Evolutionary conservation across 495 filamentous ascomycete genomes (phyloP).

Genomic region (Talaromyces ruber): DNA sequence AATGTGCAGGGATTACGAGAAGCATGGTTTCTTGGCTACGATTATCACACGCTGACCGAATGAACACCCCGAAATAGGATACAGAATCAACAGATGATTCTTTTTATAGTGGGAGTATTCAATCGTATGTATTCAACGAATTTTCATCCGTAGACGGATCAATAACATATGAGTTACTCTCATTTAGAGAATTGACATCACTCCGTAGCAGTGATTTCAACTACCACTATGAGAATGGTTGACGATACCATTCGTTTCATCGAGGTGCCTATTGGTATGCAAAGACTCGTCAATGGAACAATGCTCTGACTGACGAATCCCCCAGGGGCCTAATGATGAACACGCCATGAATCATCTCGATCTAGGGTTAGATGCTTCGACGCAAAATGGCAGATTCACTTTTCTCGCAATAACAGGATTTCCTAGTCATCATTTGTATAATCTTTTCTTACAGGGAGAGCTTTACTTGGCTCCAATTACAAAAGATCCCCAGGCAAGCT

Average conservation of each 20-base stretch:
- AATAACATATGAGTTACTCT: not conserved
- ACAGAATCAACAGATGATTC: not conserved
- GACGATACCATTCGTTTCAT: constrained; percentile 30
- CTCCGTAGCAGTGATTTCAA: constrained; percentile 12
- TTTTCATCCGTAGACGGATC: not conserved
- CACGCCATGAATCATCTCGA: not conserved
- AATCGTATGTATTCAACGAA: not conserved
- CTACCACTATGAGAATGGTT: constrained; percentile 25
- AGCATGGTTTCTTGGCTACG: not conserved
- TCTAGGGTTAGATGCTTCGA: not conserved
- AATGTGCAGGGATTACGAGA: not conserved
- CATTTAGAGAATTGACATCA: not conserved
- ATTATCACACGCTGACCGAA: not conserved
- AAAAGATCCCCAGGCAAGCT: not conserved
- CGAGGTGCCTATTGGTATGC: constrained; percentile 14
- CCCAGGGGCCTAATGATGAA: constrained; percentile 26
- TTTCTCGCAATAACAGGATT: not conserved
- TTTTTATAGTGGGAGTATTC: not conserved
- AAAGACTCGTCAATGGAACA: not conserved
- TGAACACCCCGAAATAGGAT: not conserved
- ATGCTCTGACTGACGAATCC: not conserved
- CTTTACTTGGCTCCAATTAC: not conserved
- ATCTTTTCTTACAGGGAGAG: not conserved
- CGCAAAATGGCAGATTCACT: not conserved
- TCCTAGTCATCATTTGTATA: not conserved